A percentile compares a stretch with the other conserved stretches of the same genome.
phyloP scores from a whole-genome alignment of 495 filamentous ascomycete genomes.

The Lineolata rhizophorae region DNA sequence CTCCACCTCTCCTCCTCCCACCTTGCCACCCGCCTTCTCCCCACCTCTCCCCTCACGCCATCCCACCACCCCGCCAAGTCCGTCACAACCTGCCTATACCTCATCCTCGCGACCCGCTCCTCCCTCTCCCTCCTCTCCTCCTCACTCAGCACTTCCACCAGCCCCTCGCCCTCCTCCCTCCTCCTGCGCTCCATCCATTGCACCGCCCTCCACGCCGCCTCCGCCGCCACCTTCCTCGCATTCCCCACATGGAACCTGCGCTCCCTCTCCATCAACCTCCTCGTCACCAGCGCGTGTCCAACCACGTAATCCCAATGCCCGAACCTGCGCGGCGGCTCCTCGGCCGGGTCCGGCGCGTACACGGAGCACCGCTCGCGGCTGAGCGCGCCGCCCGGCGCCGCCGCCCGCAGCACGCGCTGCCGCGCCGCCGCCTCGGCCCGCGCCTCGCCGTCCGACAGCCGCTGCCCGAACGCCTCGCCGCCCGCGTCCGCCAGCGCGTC shows the following conservation, averaged over 20 bases:
- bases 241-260: conserved; percentile 41
- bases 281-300: conserved; percentile 59
- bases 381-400: conserved; percentile 51
- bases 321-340: conserved; percentile 53
- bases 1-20: conserved; percentile 78
- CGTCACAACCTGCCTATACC: conserved; percentile 46
- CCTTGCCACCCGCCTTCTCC: conserved; percentile 42
- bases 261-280: conserved; percentile 55
- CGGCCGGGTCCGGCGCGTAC: conserved; percentile 47
- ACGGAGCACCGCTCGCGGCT: conserved; percentile 47
- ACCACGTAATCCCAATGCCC: conserved; percentile 69
- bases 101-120: conserved; percentile 11
- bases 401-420: conserved; percentile 43
- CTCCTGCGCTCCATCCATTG: background rate
- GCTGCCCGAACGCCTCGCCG: conserved; percentile 21
- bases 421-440: conserved; percentile 30
- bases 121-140: conserved; percentile 44
- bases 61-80: conserved; percentile 58
- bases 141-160: conserved; percentile 37
- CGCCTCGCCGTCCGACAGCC: conserved; percentile 33
- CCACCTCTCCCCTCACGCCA: conserved; percentile 53
- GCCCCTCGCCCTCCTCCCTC: conserved; percentile 35
- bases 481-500: conserved; percentile 19
- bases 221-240: conserved; percentile 40
- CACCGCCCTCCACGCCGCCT: conserved; percentile 20